A percentile compares a stretch with the other conserved stretches of the same genome.
phyloP scores from a whole-genome alignment of 2,329 filamentous ascomycete genomes.

The Colletotrichum sp. region DNA sequence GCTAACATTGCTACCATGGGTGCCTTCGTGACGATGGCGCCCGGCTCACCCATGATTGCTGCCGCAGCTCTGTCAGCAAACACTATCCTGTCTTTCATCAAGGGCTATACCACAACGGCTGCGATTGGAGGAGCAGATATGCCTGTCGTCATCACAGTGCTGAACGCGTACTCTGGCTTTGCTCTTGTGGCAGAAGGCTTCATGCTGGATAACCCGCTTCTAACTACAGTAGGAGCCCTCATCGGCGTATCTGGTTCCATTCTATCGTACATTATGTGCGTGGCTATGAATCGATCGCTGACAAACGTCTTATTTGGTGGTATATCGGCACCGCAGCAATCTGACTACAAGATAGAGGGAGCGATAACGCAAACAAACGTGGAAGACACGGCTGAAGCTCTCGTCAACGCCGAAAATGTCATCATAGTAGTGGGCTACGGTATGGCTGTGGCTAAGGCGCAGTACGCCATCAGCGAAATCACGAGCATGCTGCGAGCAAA shows the following conservation, averaged over 20 bases:
- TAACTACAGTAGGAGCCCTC: slow-evolving; percentile 84
- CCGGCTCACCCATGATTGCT: slow-evolving; percentile 78
- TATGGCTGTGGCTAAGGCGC: slow-evolving; percentile 93
- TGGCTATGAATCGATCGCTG: slow-evolving; percentile 91
- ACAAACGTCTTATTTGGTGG: slow-evolving; percentile 90
- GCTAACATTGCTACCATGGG: slow-evolving; percentile 84
- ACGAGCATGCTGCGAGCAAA: slow-evolving; percentile 74
- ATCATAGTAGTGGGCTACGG: slow-evolving; percentile 93
- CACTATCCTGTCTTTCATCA: slow-evolving; percentile 78
- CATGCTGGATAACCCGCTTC: slow-evolving; percentile 86
- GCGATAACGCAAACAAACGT: slow-evolving; percentile 78
- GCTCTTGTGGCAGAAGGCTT: slow-evolving; percentile 89
- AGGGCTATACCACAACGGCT: slow-evolving; percentile 86
- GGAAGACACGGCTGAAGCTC: slow-evolving; percentile 79
- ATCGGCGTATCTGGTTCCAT: slow-evolving; percentile 91
- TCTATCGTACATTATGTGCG: slow-evolving; percentile 85
- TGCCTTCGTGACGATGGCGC: slow-evolving; percentile 81
- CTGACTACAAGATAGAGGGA: slow-evolving; percentile 79
- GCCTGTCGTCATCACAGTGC: slow-evolving; percentile 88
- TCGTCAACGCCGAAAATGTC: slow-evolving; percentile 79
- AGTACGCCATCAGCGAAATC: slow-evolving; percentile 88
- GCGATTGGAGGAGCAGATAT: slow-evolving; percentile 94
- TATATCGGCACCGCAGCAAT: slow-evolving; percentile 63
- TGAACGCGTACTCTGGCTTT: slow-evolving; percentile 92
- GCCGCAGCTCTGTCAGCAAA: slow-evolving; percentile 80